These are phyloP conservation scores for Vanrija humicola DNA, from an alignment of 1,284 basidiomycete genomes.

Conservation along the genomic window DNA sequence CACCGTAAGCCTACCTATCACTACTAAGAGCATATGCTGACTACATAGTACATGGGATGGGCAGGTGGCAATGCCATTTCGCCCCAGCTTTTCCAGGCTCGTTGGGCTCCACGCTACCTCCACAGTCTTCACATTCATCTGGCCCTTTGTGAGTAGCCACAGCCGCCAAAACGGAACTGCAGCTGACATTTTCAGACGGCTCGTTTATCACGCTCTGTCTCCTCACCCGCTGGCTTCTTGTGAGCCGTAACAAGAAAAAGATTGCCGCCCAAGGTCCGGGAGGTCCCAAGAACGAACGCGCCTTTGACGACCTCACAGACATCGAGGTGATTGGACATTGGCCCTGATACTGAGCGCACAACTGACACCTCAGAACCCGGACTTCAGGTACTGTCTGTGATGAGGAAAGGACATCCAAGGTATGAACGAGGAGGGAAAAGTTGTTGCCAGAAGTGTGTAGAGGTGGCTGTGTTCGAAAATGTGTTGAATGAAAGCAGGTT, in stretches of 20 bases:
- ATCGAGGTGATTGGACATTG: no score
- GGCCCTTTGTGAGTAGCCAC: constrained; percentile 14
- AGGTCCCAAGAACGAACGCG: neutral
- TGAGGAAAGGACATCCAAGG: no score
- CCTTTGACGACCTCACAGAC: neutral
- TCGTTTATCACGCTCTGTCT: neutral
- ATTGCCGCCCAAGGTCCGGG: neutral
- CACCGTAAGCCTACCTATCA: constrained; percentile 1
- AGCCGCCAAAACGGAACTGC: neutral
- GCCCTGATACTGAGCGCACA: no score
- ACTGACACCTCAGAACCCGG: constrained; percentile 20
- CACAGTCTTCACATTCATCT: constrained; percentile 36
- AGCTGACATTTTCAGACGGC: neutral
- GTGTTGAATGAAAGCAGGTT: no score
- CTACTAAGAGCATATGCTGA: neutral
- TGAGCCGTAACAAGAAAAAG: neutral
- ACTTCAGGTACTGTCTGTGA: constrained; percentile 22
- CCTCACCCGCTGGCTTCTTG: neutral
- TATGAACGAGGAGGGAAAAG: no score
- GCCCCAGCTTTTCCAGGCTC: constrained; percentile 31
- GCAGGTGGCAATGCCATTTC: constrained; percentile 34
- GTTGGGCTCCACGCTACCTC: constrained; percentile 33
- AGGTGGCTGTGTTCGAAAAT: no score
- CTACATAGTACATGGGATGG: constrained; percentile 23
- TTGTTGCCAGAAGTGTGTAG: no score